Conservation (phyloP, 75 land plant genomes). For the Cryptomeria japonica region DNA sequence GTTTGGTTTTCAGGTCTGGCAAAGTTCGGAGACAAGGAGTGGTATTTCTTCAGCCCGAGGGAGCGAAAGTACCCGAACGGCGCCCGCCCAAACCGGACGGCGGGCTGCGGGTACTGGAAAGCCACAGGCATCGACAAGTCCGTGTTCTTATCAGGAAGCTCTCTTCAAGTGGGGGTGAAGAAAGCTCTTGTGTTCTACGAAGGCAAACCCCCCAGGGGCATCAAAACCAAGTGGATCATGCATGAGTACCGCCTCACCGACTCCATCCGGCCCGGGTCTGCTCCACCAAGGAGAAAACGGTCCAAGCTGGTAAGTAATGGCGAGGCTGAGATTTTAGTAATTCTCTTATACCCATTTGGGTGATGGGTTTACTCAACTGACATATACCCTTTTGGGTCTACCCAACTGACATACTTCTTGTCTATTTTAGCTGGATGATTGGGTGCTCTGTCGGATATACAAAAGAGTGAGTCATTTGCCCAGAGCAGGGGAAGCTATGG, state of each 20-base stretch:
- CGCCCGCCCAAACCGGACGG: conserved; percentile 24
- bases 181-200: conserved; percentile 29
- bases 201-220: conserved; percentile 19
- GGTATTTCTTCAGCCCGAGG: conserved; percentile 28
- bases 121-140: conserved; percentile 43
- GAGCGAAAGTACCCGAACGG: conserved; percentile 37
- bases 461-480: conserved; percentile 5
- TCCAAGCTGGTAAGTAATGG: conserved; percentile 20
- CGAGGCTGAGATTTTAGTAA: too few species aligned
- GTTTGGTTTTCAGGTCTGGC: conserved; percentile 13
- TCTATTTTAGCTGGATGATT: conserved; percentile 25
- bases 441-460: conserved; percentile 33
- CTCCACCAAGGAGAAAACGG: neutral
- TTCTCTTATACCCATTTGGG: too few species aligned
- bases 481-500: too few species aligned
- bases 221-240: conserved; percentile 41
- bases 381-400: too few species aligned
- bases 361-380: too few species aligned
- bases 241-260: conserved; percentile 30
- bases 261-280: neutral
- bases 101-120: conserved; percentile 42
- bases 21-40: conserved; percentile 18
- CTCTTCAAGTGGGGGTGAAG: conserved; percentile 24
- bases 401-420: neutral
- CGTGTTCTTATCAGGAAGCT: neutral